Percentiles rank a stretch among this genome's conserved stretches.
Evolutionary conservation across 2,329 filamentous ascomycete species (phyloP).

Genomic region (Arachnopeziza araneosa): DNA sequence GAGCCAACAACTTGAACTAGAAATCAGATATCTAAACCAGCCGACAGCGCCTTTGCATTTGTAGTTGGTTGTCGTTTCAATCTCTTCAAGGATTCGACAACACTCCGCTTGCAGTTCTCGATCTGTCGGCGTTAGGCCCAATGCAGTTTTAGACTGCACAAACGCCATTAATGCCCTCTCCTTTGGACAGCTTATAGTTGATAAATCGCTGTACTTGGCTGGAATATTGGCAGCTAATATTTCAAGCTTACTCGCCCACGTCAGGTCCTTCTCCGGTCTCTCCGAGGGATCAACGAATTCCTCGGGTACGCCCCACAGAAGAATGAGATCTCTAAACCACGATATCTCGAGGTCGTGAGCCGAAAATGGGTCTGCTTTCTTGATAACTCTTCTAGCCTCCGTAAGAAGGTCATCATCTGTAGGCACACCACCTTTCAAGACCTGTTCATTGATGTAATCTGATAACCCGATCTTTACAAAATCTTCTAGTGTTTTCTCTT

Average conservation of each 20-base stretch:
- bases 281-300: background rate
- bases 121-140: conserved; percentile 56
- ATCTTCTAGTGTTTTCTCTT: conserved; percentile 54
- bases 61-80: conserved; percentile 39
- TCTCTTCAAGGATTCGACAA: conserved; percentile 50
- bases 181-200: conserved; percentile 19
- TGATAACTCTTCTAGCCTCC: conserved; percentile 56
- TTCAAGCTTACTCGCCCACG: conserved; percentile 13
- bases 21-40: conserved; percentile 51
- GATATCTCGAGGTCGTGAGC: conserved; percentile 32
- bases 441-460: conserved; percentile 43
- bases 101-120: conserved; percentile 55
- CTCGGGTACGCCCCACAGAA: conserved; percentile 36
- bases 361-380: conserved; percentile 44
- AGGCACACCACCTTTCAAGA: conserved; percentile 37
- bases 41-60: conserved; percentile 35
- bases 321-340: conserved; percentile 56
- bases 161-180: conserved; percentile 21
- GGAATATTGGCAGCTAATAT: conserved; percentile 4
- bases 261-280: background rate
- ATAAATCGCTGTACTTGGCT: conserved; percentile 8
- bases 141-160: conserved; percentile 22
- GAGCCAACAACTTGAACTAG: conserved; percentile 48
- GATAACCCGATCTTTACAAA: conserved; percentile 53
- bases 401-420: conserved; percentile 49